Evolutionary conservation across 2,329 filamentous ascomycete species (phyloP).

Genomic region (Alternaria sp.): DNA sequence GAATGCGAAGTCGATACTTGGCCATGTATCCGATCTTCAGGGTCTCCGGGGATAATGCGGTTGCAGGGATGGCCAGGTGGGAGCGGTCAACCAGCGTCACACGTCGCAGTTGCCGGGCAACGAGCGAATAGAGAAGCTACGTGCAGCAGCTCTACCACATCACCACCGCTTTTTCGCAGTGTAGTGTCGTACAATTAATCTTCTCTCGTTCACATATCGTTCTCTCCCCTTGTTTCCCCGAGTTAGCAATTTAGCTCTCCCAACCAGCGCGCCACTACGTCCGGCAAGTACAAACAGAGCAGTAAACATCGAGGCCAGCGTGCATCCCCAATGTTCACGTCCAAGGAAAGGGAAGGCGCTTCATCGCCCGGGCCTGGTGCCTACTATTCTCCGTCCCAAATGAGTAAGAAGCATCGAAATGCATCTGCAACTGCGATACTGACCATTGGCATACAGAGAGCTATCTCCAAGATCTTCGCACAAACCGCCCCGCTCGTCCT

Average conservation of each 20-base stretch:
- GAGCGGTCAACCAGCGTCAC: conserved; percentile 30
- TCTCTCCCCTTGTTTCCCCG: background rate
- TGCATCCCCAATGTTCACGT: conserved; percentile 39
- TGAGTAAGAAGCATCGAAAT: conserved; percentile 44
- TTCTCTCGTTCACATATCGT: conserved; percentile 10
- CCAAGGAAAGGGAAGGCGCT: conserved; percentile 48
- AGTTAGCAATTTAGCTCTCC: background rate
- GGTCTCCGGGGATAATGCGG: conserved; percentile 19
- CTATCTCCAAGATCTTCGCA: conserved; percentile 76
- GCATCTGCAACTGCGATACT: conserved; percentile 24
- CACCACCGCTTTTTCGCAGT: conserved; percentile 41
- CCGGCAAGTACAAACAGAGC: conserved; percentile 25
- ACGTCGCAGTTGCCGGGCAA: conserved; percentile 34
- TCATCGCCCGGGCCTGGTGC: conserved; percentile 46
- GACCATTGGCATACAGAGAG: conserved; percentile 61
- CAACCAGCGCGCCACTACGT: background rate
- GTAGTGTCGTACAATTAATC: conserved; percentile 19
- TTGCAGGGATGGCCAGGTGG: conserved; percentile 28
- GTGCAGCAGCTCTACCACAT: conserved; percentile 36
- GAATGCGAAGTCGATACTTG: background rate
- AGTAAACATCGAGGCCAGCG: conserved; percentile 18
- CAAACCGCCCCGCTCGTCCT: conserved; percentile 72
- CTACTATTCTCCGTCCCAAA: conserved; percentile 50
- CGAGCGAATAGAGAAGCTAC: conserved; percentile 37
- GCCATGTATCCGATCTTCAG: background rate